Conservation (phyloP, 2,329 filamentous ascomycete genomes). For the Fusarium verrucosum region DNA sequence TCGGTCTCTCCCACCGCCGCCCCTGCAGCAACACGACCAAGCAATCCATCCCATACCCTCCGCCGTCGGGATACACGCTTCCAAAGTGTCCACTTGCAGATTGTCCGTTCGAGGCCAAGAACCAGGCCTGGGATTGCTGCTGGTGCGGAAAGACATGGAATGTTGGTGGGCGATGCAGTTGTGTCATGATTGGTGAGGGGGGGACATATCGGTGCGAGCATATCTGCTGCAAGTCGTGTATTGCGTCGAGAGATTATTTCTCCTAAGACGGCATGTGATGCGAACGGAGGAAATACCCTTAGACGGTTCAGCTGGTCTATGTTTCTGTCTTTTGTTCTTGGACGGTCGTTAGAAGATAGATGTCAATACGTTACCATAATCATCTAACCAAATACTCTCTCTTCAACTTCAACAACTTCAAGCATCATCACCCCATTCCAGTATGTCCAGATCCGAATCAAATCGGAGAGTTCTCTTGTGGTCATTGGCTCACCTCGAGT, state of each 20-base stretch:
- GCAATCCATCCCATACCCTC: conserved; percentile 58
- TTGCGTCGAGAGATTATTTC: conserved; percentile 51
- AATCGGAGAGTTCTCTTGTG: conserved; percentile 11
- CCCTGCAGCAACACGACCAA: conserved; percentile 56
- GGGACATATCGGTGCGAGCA: conserved; percentile 62
- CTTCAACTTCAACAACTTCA: neutral
- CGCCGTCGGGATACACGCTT: conserved; percentile 54
- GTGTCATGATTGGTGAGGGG: conserved; percentile 62
- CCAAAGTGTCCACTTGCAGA: conserved; percentile 57
- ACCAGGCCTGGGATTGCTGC: conserved; percentile 64
- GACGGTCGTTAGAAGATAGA: neutral
- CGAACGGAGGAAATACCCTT: conserved; percentile 13
- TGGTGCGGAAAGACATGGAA: conserved; percentile 66
- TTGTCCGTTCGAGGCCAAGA: conserved; percentile 61
- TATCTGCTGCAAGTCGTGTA: conserved; percentile 62
- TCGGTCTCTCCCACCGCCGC: conserved; percentile 51
- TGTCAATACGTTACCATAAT: neutral
- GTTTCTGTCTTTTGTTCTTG: neutral
- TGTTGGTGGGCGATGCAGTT: conserved; percentile 59
- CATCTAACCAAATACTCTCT: neutral
- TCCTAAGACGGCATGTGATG: conserved; percentile 12
- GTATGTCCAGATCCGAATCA: conserved; percentile 4
- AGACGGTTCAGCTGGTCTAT: neutral
- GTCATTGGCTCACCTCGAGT: conserved; percentile 25
- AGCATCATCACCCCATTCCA: conserved; percentile 16